These are phyloP conservation scores for Clonostachys byssicola DNA, from an alignment of 2,329 filamentous ascomycete genomes.

Conservation along the genomic window DNA sequence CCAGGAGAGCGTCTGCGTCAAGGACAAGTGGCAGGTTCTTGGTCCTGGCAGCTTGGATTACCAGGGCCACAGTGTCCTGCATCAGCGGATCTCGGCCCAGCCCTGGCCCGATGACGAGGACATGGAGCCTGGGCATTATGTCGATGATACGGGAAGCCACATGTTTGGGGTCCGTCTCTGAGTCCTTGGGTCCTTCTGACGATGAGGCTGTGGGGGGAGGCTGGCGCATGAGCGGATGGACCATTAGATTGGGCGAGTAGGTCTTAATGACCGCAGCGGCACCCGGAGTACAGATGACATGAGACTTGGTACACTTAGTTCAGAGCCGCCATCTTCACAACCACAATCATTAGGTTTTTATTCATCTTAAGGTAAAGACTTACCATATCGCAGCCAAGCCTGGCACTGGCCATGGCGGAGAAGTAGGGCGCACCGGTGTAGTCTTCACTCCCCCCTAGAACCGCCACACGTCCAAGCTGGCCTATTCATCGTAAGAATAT, in stretches of 20 bases:
- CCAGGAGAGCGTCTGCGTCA: slow-evolving; percentile 82
- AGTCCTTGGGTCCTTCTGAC: slow-evolving; percentile 8
- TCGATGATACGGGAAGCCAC: slow-evolving; percentile 68
- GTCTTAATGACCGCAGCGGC: slow-evolving; percentile 91
- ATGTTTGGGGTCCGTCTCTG: slow-evolving; percentile 49
- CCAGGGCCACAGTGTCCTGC: slow-evolving; percentile 76
- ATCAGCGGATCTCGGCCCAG: slow-evolving; percentile 87
- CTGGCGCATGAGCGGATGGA: slow-evolving; percentile 92
- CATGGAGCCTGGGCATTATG: slow-evolving; percentile 84
- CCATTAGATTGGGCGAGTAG: slow-evolving; percentile 98
- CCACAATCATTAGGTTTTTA: slow-evolving; percentile 1
- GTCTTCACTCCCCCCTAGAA: slow-evolving; percentile 92
- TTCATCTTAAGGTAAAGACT: slow-evolving; percentile 1
- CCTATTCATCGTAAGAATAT: slow-evolving; percentile 44
- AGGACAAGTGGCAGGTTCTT: slow-evolving; percentile 75
- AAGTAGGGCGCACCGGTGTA: slow-evolving; percentile 98
- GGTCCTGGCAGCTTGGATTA: slow-evolving; percentile 75
- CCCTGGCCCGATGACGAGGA: slow-evolving; percentile 88
- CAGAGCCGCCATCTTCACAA: background rate
- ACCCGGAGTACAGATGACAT: slow-evolving; percentile 91
- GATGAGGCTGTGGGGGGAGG: slow-evolving; percentile 34
- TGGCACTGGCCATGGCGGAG: slow-evolving; percentile 92
- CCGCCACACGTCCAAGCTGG: slow-evolving; percentile 85
- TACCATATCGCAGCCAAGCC: slow-evolving; percentile 88
- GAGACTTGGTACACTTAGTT: slow-evolving; percentile 50